These are phyloP conservation scores for Trichophyton equinum DNA, from an alignment of 2,329 filamentous ascomycete genomes.

Conservation along the genomic window DNA sequence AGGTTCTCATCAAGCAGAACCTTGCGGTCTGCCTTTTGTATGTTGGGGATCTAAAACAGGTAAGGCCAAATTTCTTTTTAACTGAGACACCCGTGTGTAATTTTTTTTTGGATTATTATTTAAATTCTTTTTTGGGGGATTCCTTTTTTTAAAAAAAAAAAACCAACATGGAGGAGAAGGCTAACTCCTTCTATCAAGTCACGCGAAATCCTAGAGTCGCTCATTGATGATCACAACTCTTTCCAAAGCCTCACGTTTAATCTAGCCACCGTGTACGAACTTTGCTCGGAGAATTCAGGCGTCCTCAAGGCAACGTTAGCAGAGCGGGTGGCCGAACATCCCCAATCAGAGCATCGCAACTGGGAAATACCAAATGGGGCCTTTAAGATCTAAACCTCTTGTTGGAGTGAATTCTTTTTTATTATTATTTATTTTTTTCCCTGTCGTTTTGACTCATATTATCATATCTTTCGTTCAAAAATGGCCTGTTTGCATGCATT, in stretches of 20 bases:
- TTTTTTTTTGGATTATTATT: not conserved
- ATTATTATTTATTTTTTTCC: too few species aligned
- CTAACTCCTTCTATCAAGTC: slow-evolving; percentile 37
- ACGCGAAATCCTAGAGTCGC: slow-evolving; percentile 50
- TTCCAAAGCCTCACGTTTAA: slow-evolving; percentile 83
- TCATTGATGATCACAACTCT: slow-evolving; percentile 50
- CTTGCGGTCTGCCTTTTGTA: slow-evolving; percentile 75
- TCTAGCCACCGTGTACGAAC: slow-evolving; percentile 77
- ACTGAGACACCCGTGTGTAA: not conserved
- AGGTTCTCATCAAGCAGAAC: slow-evolving; percentile 69
- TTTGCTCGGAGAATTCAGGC: slow-evolving; percentile 66
- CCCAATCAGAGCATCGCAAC: slow-evolving; percentile 42
- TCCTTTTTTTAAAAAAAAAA: not conserved
- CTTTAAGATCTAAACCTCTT: slow-evolving; percentile 55
- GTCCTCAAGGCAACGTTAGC: slow-evolving; percentile 59
- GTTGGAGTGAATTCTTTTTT: too few species aligned
- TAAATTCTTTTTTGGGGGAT: too few species aligned
- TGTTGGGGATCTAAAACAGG: slow-evolving; percentile 60
- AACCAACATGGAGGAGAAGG: not conserved
- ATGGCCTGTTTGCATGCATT: not conserved
- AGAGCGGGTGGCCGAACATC: slow-evolving; percentile 52
- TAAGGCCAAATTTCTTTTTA: slow-evolving; percentile 25
- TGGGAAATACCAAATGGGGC: slow-evolving; percentile 62
- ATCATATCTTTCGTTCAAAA: not conserved
- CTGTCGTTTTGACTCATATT: not conserved